Percentiles rank a stretch among this genome's conserved stretches.
Conservation (phyloP, 2,329 filamentous ascomycete species). For the Penicillium sp. region DNA sequence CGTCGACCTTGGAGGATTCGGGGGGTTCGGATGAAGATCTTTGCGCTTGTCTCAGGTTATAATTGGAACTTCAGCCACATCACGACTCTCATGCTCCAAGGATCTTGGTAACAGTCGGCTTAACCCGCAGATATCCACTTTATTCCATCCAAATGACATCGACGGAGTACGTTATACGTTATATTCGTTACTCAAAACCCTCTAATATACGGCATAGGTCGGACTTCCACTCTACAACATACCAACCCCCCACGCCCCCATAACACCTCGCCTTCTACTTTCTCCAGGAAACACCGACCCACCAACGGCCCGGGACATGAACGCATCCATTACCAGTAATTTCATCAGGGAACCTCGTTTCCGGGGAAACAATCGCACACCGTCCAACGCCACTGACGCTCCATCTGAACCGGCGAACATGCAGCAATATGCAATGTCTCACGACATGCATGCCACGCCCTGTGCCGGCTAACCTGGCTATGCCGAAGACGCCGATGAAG, state of each 20-base stretch:
- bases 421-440: neutral
- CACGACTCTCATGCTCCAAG: neutral
- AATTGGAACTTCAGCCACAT: neutral
- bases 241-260: neutral
- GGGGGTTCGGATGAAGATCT: neutral
- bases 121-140: neutral
- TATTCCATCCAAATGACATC: neutral
- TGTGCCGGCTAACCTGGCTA: neutral
- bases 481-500: neutral
- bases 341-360: neutral
- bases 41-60: neutral
- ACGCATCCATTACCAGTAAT: no score
- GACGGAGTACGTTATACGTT: neutral
- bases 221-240: neutral
- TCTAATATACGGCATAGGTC: neutral
- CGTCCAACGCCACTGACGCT: neutral
- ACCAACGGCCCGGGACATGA: neutral
- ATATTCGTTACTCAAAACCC: neutral
- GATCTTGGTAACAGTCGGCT: neutral
- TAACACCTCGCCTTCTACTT: neutral
- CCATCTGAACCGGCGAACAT: neutral
- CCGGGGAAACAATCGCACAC: neutral
- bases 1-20: neutral
- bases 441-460: neutral
- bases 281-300: neutral